These are phyloP conservation scores for Orbilia ellipsospora DNA, from an alignment of 2,329 filamentous ascomycete species.

Conservation along the genomic window DNA sequence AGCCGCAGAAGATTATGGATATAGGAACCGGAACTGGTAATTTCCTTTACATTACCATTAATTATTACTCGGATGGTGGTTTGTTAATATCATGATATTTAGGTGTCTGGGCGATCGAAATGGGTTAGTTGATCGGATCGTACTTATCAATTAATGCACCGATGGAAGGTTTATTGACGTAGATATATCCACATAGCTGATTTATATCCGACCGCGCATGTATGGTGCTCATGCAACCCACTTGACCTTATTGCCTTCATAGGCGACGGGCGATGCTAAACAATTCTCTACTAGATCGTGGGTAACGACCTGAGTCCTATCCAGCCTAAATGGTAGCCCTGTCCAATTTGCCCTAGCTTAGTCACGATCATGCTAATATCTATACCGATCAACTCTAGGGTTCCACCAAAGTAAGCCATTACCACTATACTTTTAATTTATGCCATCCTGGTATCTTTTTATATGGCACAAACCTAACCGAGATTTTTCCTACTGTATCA, in stretches of 20 bases:
- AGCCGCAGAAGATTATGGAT: slow-evolving; percentile 67
- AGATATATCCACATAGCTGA: slow-evolving; percentile 55
- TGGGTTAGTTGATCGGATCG: slow-evolving; percentile 45
- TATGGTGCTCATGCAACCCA: slow-evolving; percentile 13
- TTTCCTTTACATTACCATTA: neutral
- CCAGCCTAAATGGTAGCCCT: slow-evolving; percentile 55
- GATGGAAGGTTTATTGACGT: neutral
- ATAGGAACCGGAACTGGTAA: slow-evolving; percentile 66
- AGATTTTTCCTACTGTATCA: neutral
- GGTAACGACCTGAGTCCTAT: slow-evolving; percentile 60
- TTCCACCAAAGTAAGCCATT: slow-evolving; percentile 24
- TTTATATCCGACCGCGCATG: slow-evolving; percentile 58
- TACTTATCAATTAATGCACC: neutral
- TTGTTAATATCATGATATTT: neutral
- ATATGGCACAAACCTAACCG: neutral
- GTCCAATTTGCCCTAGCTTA: neutral
- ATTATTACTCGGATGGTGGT: neutral
- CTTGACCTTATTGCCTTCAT: neutral
- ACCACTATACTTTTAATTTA: no score
- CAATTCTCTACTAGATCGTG: slow-evolving; percentile 50
- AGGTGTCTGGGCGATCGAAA: slow-evolving; percentile 60
- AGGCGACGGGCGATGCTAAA: neutral
- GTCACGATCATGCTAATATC: neutral
- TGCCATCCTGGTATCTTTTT: no score
- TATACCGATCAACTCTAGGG: slow-evolving; percentile 4